Evolutionary conservation across 2,329 filamentous ascomycete genomes (phyloP).

Genomic region (Scytalidium lignicola): DNA sequence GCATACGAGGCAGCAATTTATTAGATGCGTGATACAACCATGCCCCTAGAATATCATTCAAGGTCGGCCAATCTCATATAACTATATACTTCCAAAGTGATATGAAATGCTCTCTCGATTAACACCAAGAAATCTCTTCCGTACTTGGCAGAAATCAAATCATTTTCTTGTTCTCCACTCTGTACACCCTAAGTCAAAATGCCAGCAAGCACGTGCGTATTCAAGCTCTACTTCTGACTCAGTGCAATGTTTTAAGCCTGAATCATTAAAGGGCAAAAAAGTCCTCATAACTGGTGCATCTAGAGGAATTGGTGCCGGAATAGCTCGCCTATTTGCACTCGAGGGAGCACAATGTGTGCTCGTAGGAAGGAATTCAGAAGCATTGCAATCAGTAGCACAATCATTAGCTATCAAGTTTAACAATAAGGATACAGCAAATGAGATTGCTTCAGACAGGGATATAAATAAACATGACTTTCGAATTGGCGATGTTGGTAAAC

Average conservation of each 20-base stretch:
- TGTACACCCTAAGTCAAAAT: background rate
- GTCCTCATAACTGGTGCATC: slow-evolving; percentile 64
- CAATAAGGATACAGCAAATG: background rate
- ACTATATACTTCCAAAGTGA: background rate
- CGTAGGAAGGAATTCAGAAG: slow-evolving; percentile 49
- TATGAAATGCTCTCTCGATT: background rate
- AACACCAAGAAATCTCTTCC: background rate
- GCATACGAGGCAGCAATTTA: too few relatives aligned
- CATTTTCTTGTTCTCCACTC: background rate
- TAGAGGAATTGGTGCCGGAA: slow-evolving; percentile 64
- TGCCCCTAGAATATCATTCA: too few relatives aligned
- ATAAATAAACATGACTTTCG: background rate
- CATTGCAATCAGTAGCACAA: slow-evolving; percentile 70
- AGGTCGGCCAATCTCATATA: too few relatives aligned
- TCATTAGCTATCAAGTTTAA: background rate
- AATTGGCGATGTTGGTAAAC: slow-evolving; percentile 24
- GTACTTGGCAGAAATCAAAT: background rate
- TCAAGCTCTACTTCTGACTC: background rate
- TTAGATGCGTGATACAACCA: too few relatives aligned
- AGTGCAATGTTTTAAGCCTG: background rate
- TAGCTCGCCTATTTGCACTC: slow-evolving; percentile 59
- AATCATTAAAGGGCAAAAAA: slow-evolving; percentile 19
- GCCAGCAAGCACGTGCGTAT: background rate
- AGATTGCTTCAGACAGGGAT: too few relatives aligned
- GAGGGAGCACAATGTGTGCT: slow-evolving; percentile 57